Percentiles rank a stretch among this genome's conserved stretches.
Conservation (phyloP, 768 basidiomycete species). For the Lentinula raphanica region DNA sequence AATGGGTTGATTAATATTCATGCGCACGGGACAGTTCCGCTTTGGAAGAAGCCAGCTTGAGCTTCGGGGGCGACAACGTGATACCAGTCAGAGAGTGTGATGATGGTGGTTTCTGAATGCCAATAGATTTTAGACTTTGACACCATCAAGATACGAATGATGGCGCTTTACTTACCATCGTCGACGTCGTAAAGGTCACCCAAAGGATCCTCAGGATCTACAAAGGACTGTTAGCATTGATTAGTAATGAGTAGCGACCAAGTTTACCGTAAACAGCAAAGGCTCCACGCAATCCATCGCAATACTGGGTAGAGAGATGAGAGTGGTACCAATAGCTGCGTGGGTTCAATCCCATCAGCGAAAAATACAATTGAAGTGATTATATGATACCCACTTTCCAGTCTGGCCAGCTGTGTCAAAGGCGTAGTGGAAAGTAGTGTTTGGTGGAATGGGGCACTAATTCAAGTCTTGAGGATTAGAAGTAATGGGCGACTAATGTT, state of each 20-base stretch:
- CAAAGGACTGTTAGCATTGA: background rate
- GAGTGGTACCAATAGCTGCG: slow-evolving; percentile 25
- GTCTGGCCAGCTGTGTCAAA: slow-evolving; percentile 21
- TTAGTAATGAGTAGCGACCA: background rate
- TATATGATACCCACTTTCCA: slow-evolving; percentile 23
- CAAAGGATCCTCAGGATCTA: slow-evolving; percentile 31
- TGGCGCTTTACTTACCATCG: slow-evolving; percentile 20
- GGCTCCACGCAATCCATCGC: slow-evolving; percentile 36
- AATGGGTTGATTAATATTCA: background rate
- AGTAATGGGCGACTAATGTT: no score
- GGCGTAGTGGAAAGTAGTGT: slow-evolving; percentile 23
- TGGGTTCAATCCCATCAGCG: background rate
- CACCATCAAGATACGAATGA: background rate
- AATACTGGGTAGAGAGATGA: slow-evolving; percentile 39
- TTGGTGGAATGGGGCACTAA: slow-evolving; percentile 26
- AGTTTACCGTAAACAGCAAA: slow-evolving; percentile 25
- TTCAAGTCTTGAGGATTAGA: background rate
- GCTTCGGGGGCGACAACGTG: slow-evolving; percentile 9
- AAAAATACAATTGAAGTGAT: background rate
- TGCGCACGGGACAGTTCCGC: slow-evolving; percentile 2
- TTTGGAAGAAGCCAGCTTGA: background rate
- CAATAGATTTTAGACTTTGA: no score
- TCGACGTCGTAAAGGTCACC: slow-evolving; percentile 26
- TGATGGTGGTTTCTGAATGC: slow-evolving; percentile 26
- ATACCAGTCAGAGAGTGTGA: slow-evolving; percentile 34